phyloP scores from a whole-genome alignment of 257 asterid genomes.

The Lavandula angustifolia region DNA sequence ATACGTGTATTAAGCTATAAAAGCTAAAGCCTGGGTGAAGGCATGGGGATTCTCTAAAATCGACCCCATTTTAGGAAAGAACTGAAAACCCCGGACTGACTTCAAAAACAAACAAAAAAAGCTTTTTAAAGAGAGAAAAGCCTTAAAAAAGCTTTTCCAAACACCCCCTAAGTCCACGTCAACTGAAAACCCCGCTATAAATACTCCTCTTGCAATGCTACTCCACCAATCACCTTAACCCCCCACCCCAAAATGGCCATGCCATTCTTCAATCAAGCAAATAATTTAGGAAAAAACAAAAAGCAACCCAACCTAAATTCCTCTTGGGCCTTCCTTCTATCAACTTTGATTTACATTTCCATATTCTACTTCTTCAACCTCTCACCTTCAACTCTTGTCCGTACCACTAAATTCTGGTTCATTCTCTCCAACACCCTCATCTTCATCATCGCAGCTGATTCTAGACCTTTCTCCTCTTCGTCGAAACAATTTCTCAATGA shows the following conservation, averaged over 20 bases:
- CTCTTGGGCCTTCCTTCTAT: slow-evolving; percentile 45
- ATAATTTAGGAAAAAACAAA: slow-evolving; percentile 33
- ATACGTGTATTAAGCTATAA: too few species aligned
- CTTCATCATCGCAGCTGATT: slow-evolving; percentile 61
- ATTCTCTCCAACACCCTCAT: slow-evolving; percentile 62
- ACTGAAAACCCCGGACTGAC: too few species aligned
- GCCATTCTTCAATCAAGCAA: slow-evolving; percentile 4
- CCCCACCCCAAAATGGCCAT: slow-evolving; percentile 30
- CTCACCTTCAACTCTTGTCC: slow-evolving; percentile 48
- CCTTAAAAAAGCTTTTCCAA: too few species aligned
- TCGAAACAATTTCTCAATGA: slow-evolving; percentile 34
- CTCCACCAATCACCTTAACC: slow-evolving; percentile 11
- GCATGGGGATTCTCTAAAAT: too few species aligned
- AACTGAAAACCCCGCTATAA: slow-evolving; percentile 34
- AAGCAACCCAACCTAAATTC: slow-evolving; percentile 43
- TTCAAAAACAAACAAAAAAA: too few species aligned
- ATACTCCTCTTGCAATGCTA: slow-evolving; percentile 23
- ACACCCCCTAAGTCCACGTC: too few species aligned
- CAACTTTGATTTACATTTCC: slow-evolving; percentile 43
- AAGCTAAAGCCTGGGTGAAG: too few species aligned
- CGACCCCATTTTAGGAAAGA: too few species aligned
- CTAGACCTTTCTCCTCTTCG: slow-evolving; percentile 45
- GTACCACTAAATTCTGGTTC: slow-evolving; percentile 70
- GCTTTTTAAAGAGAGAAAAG: too few species aligned
- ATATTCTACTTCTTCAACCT: slow-evolving; percentile 55